Base-by-base conservation (phyloP, 306 rosid species). In the Argentina anserina region DNA sequence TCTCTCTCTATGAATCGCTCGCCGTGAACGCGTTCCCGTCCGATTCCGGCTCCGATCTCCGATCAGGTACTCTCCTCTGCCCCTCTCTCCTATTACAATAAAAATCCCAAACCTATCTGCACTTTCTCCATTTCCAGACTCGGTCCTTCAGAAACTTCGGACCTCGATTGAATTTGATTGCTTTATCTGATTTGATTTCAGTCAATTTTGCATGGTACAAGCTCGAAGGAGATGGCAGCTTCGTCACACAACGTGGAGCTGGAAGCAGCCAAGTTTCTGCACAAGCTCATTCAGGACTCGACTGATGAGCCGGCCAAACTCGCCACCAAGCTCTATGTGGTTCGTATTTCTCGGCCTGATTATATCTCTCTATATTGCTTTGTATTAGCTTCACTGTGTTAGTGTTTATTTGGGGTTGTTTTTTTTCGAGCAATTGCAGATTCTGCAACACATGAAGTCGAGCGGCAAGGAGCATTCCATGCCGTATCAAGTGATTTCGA, bases 231-330 rank as follows among this genome's bases (percentile, higher is more conserved):
- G 87, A 95, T 95, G 97, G 89, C 93, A 31, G 65, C 65, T 7
- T 75, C 97, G 61, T 73, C 97, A 23, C 89, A 90, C 25, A 90
- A 92, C 85, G 97, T 95, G n/a, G 97, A 95, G 85, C 80, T 95
- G 87, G 99, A 95, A 87, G 99, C 99, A n/a, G 99, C 97, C 2
- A 95, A 92, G 72, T 95, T 95, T 86, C 89, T 95, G 76, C 99
- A 91, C 84, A 90, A 95, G 76, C 99, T 95, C 74, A 95, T 95
- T 81, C 97, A 92, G 78, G 99, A 95, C 75, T 95, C 97, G 65
- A 95, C 81, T 75, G 99, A 95, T 65, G 99, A 95, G 89, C 99
- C 99, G 20, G 95, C 86, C 28, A 90, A 95, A 85, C 69, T 95
- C 84, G 99, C 99, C 62, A 90, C 97, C 46, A 95, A 95, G 82